Evolutionary conservation across 345 rosid genomes (phyloP), one percentile per base, ranked within the genome.

Genomic region (Eucalyptus grandis): DNA sequence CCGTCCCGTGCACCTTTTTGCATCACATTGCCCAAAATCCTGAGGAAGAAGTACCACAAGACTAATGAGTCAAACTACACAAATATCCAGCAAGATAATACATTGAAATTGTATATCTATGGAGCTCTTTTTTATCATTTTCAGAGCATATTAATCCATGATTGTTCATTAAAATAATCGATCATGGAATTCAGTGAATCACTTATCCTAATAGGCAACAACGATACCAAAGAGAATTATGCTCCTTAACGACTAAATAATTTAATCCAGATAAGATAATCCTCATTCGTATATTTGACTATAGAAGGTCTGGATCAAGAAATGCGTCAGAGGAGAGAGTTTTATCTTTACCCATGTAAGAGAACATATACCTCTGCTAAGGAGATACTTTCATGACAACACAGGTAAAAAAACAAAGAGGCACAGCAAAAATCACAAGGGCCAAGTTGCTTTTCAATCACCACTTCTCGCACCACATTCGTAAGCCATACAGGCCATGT

Each of bases 11-110:
- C 99, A 98, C 94, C 96, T 94, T 94, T 97, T 98, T 43, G 98
- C 96, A 94, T 96, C 99, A 91, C 99, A 96, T 88, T 98, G 99
- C 87, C 99, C 98, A 92, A 98, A 97, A 92, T 98, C 99, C 98
- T 97, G 93, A 30, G 49, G 30, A 77, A 40, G 34, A 87, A 15
- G 27, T 26, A 86, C 92, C 81, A 40, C 60, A 21, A 87, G 67
- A 54, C 19, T 7, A 60, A 53, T 87, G 60, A 43, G 46, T 40
- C 30, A 53, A 69, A 47, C 58, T 27, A 8, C 14, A 16, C 58
- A 16, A 37, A 51, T 54, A 86, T 54, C 47, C 47, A 51, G 46
- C 44, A 54, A 87, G 47, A 14, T 31, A 87, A 21, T 26, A 4
- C 88, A 54, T 8, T 51, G 47, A 34, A 16, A 54, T 9, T 87